Conservation (phyloP, 768 basidiomycete genomes). For the Termitomyces sp. region DNA sequence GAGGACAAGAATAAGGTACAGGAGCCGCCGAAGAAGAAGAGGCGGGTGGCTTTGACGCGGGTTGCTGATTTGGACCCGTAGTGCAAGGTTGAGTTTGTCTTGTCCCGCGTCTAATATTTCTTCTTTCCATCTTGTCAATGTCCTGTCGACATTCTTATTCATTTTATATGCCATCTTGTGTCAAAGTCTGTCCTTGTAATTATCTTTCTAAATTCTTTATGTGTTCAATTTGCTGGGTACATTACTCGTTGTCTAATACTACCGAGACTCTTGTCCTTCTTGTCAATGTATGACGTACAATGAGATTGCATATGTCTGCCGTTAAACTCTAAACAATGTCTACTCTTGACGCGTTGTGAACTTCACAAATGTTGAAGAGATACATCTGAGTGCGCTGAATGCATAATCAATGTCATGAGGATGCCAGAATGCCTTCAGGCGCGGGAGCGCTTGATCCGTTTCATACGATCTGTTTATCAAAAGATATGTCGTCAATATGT, state of each 20-base stretch:
- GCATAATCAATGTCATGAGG: too few species aligned
- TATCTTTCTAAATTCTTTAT: background rate
- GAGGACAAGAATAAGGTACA: conserved; percentile 20
- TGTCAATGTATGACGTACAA: background rate
- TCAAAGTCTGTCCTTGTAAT: background rate
- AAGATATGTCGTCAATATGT: too few species aligned
- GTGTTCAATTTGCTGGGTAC: background rate
- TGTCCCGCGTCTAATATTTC: background rate
- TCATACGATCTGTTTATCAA: too few species aligned
- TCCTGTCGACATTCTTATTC: background rate
- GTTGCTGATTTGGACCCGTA: conserved; percentile 53
- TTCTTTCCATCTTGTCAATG: background rate
- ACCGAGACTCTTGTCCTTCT: background rate
- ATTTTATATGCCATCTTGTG: background rate
- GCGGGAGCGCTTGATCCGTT: too few species aligned
- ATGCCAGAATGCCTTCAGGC: too few species aligned
- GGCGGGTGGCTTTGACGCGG: conserved; percentile 70
- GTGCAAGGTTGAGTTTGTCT: background rate
- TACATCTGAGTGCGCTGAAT: too few species aligned
- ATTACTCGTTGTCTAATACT: background rate
- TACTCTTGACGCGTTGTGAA: background rate
- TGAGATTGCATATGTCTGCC: background rate
- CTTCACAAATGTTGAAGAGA: too few species aligned
- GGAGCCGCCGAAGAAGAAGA: conserved; percentile 82
- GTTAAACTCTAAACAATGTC: too few species aligned